Evolutionary conservation across 129 eudicot species (phyloP).

Genomic region (Saussurea involucrata): DNA sequence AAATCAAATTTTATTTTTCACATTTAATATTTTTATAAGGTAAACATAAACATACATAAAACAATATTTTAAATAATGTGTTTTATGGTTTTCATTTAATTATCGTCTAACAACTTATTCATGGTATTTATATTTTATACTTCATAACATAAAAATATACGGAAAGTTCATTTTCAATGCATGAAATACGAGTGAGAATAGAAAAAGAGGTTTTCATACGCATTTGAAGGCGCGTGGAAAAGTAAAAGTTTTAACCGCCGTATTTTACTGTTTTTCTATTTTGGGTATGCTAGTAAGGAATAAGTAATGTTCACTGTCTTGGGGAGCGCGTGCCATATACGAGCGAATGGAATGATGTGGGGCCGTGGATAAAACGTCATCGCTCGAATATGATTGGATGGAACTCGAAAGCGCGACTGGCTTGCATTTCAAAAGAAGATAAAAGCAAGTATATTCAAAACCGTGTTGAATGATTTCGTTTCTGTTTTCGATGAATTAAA

Average conservation of each 20-base stretch:
- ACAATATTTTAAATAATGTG: too few relatives aligned
- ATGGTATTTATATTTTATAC: too few relatives aligned
- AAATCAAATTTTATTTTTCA: too few relatives aligned
- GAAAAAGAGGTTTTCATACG: conserved; percentile 10
- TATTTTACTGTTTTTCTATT: conserved; percentile 9
- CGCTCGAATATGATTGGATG: conserved; percentile 19
- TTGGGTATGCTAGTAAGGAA: neutral
- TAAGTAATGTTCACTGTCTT: neutral
- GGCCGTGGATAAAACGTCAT: conserved; percentile 7
- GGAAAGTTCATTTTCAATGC: neutral
- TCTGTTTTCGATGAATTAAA: neutral
- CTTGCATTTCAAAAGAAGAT: neutral
- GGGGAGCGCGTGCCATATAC: conserved; percentile 2
- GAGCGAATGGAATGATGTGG: conserved; percentile 8
- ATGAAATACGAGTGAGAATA: neutral
- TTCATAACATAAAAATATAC: neutral
- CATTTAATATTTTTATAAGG: too few relatives aligned
- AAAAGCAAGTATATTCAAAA: conserved; percentile 9
- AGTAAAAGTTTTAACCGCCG: conserved; percentile 19
- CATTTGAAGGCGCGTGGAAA: conserved; percentile 17
- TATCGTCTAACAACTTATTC: too few relatives aligned
- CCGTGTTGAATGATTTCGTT: conserved; percentile 17
- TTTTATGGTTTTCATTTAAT: too few relatives aligned
- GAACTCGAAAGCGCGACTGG: neutral
- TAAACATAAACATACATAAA: too few relatives aligned